A percentile compares a stretch with the other conserved stretches of the same genome.
These are phyloP conservation scores for Metschnikowia dekortorum DNA, from an alignment of 805 yeast species.

Conservation along the genomic window DNA sequence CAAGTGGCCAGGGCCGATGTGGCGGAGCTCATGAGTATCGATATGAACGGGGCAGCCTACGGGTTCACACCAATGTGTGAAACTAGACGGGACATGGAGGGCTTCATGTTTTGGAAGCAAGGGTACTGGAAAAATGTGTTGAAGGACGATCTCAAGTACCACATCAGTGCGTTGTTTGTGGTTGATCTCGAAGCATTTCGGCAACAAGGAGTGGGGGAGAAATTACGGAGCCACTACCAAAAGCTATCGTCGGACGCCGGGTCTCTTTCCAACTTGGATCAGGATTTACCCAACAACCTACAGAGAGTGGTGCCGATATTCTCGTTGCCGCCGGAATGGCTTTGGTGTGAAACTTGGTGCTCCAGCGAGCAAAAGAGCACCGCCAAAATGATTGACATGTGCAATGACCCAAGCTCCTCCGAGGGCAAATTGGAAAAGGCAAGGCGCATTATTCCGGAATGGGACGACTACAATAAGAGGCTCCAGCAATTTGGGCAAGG, in stretches of 20 bases:
- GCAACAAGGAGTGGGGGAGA: constrained; percentile 68
- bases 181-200: constrained; percentile 72
- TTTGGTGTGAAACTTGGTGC: constrained; percentile 96
- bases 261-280: constrained; percentile 81
- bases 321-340: constrained; percentile 78
- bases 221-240: constrained; percentile 80
- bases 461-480: constrained; percentile 62
- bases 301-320: constrained; percentile 64
- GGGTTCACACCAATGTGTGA: constrained; percentile 88
- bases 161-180: constrained; percentile 80
- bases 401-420: constrained; percentile 78
- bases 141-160: constrained; percentile 58
- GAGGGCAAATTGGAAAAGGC: constrained; percentile 78
- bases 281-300: constrained; percentile 87
- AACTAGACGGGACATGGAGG: constrained; percentile 74
- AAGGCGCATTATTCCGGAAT: constrained; percentile 70
- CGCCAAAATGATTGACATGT: constrained; percentile 79
- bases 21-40: constrained; percentile 60
- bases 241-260: constrained; percentile 70
- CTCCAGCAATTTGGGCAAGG: constrained; percentile 23
- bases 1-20: constrained; percentile 76
- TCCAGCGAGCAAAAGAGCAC: constrained; percentile 51
- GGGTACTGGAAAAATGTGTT: constrained; percentile 82
- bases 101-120: constrained; percentile 84
- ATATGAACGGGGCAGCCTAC: constrained; percentile 77